Evolutionary conservation across 129 eudicot genomes (phyloP), one percentile per base, ranked within the genome.

Genomic region (Artemisia argyi): DNA sequence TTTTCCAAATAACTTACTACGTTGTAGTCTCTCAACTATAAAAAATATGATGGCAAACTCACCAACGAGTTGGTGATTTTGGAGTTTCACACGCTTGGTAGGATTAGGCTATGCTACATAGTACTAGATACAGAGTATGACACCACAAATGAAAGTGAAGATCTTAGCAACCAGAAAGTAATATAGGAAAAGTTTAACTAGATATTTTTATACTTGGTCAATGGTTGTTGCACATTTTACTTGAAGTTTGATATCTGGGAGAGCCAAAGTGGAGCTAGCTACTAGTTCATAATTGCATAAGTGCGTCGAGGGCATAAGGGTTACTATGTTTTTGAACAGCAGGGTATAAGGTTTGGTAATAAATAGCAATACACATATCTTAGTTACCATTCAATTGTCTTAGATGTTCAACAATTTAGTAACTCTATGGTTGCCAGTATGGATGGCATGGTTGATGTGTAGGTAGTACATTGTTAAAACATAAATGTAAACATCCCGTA

Each of bases 121-220:
- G 61, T 18, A 56, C 61, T 2, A 1, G 35, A 22, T 46, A 20
- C 71, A 66, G 16, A 57, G 42, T 20, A 66, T 22, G 71, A 56
- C 58, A 22, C 14, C 55, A 48, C 42, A 66, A 55, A 18, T 56
- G 5, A 56, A 56, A 24, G 61, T 56, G 28, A 56, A 2, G 9
- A 18, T 56, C 61, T 56, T 56, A 56, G 61, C 61, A 66, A 47
- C 42, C 57, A 22, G 14, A 48, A 56, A 66, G 58, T 66, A 48
- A 48, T 12, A 66, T 13, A 48, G 19, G 51, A 66, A 22, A 22
- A 66, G 58, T 10, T 66, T 19, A 65, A 18, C 46, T 18, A 19
- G 6, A 60, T 5, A 24, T 3, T 18, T 10, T 1, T 17, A 30
- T 24, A 1, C 14, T 60, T 60, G 44, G 26, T 20, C 44, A 60